phyloP scores from a whole-genome alignment of 768 basidiomycete species.

The Pholiota conissans region DNA sequence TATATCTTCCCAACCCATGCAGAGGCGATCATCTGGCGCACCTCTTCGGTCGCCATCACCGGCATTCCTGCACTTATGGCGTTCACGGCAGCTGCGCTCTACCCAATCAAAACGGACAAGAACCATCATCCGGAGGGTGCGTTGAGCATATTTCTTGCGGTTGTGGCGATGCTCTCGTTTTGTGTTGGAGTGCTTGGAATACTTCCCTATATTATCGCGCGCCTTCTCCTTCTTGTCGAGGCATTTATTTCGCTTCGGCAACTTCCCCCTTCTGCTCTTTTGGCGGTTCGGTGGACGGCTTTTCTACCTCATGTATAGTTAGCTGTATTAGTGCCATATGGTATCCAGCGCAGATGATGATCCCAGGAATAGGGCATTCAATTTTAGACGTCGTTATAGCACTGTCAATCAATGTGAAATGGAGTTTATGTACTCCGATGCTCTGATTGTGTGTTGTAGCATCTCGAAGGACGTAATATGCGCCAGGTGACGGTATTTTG shows the following conservation, averaged over 20 bases:
- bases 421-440: no score
- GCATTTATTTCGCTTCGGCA: conserved; percentile 13
- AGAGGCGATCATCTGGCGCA: conserved; percentile 19
- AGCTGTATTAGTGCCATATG: no score
- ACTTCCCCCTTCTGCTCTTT: conserved; percentile 8
- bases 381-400: no score
- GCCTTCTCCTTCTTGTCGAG: conserved; percentile 10
- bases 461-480: no score
- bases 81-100: background rate
- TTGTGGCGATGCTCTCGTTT: background rate
- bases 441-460: no score
- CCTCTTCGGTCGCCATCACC: conserved; percentile 12
- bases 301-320: conserved; percentile 19
- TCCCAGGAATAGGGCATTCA: no score
- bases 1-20: conserved; percentile 18
- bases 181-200: background rate
- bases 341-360: no score
- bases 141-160: background rate
- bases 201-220: conserved; percentile 12
- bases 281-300: conserved; percentile 12
- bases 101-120: background rate
- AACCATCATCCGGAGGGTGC: background rate
- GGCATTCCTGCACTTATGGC: background rate
- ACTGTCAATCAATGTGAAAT: no score
- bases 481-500: no score